phyloP scores from a whole-genome alignment of 345 rosid genomes.

The Citrus australasica region DNA sequence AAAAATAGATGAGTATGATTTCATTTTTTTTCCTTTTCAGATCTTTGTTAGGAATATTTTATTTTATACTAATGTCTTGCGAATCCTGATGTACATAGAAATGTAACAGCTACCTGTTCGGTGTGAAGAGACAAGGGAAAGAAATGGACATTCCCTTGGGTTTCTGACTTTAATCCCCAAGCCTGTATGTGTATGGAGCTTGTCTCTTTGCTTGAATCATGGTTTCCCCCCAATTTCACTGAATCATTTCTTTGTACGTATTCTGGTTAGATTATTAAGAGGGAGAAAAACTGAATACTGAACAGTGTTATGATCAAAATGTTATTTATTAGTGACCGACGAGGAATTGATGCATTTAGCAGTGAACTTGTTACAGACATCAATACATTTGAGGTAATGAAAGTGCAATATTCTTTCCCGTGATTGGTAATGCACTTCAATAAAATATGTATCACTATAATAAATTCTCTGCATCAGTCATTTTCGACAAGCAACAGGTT shows the following conservation, averaged over 20 bases:
- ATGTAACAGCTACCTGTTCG: background rate
- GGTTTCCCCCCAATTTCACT: background rate
- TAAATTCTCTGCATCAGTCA: too few species aligned
- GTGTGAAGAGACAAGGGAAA: background rate
- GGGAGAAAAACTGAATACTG: background rate
- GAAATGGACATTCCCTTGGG: background rate
- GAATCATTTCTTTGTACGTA: background rate
- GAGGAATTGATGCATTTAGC: background rate
- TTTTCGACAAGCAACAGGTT: too few species aligned
- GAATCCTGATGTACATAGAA: background rate
- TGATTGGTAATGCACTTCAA: background rate
- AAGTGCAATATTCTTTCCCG: background rate
- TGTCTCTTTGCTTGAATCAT: too few species aligned
- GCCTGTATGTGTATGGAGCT: background rate
- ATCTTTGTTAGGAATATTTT: background rate
- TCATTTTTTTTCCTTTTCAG: background rate
- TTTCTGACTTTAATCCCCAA: background rate
- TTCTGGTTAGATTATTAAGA: background rate
- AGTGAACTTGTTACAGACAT: background rate
- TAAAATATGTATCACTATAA: too few species aligned
- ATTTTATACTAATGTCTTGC: background rate
- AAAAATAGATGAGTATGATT: background rate
- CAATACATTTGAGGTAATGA: background rate
- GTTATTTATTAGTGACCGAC: too few species aligned
- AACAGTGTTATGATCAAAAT: too few species aligned